Percentiles rank a stretch among this genome's conserved stretches.
These are phyloP conservation scores for Avena insularis DNA, from an alignment of 176 grass and related monocot species.

Conservation along the genomic window DNA sequence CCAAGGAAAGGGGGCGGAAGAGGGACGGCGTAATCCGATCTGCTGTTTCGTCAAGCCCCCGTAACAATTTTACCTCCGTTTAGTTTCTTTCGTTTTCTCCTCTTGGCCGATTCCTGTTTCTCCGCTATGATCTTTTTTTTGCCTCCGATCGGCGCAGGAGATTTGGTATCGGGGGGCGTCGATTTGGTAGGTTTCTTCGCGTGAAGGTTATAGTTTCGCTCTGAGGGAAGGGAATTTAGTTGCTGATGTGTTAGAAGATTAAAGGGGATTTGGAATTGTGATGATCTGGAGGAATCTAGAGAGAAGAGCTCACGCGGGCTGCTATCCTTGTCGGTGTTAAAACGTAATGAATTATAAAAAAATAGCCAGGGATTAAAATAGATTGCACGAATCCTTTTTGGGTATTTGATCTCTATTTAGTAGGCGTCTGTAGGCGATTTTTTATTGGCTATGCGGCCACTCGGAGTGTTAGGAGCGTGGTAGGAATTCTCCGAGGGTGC, in stretches of 20 bases:
- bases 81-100: not conserved
- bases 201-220: not conserved
- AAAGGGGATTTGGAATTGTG: not conserved
- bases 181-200: constrained; percentile 15
- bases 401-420: not conserved
- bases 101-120: not conserved
- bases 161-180: not conserved
- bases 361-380: not conserved
- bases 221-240: not conserved
- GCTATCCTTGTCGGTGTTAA: not conserved
- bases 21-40: constrained; percentile 32
- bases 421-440: not conserved
- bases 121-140: not conserved
- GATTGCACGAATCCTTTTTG: not conserved
- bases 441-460: not conserved
- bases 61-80: constrained; percentile 12
- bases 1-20: not conserved
- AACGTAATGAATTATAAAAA: not conserved
- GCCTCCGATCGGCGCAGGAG: not conserved
- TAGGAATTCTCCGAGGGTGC: too few relatives aligned
- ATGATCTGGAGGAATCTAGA: not conserved
- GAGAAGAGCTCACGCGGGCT: not conserved
- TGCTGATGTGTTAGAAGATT: not conserved
- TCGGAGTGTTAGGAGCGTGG: too few relatives aligned
- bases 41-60: constrained; percentile 30